Evolutionary conservation across 768 basidiomycete species (phyloP), one percentile per base, ranked within the genome.

Genomic region (Termitomyces sp.): DNA sequence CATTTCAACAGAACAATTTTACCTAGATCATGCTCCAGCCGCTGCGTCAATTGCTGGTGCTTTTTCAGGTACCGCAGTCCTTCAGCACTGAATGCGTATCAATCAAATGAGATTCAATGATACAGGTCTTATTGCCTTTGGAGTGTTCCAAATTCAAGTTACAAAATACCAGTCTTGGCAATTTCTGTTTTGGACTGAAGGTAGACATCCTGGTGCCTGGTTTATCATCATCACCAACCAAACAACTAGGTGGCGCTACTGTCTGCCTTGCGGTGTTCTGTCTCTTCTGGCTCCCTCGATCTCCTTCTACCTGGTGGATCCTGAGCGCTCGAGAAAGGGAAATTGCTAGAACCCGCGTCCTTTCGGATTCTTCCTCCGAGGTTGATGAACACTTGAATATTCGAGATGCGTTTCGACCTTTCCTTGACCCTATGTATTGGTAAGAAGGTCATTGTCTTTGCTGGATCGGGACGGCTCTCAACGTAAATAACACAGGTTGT

Each of bases 121-220:
- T 40, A 26, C 33, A 72, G 77, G 79, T 45, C 71, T 80, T 13
- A 75, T 80, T 50, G 77, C 79, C 2, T 81, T 77, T 60, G 80
- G 78, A 33, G 76, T 79, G n/a, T 82, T 82, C 62, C 79, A 80
- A 28, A 75, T 81, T 24, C 56, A 74, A 20, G 66, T 71, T 55
- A 55, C 70, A 3, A 73, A 69, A 20, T 73, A 80, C 60, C 71
- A 79, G 61, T 70, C 73, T 5, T 82, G 80, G 80, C 78, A 81
- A 65, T 80, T 74, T 59, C 62, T 81, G 28, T 81, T 81, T 62
- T 77, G 79, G 76, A 78, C 81, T 48, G 79, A 81, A 72, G 81
- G 79, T 69, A 54, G 58, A 4, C 47, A 60, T 36, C 14, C 50
- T n/a, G 18, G 2, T 33, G 9, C 30, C 9, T n/a, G 30, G 10